Conservation (phyloP, 257 asterid species). For the Scutellaria galericulata region DNA sequence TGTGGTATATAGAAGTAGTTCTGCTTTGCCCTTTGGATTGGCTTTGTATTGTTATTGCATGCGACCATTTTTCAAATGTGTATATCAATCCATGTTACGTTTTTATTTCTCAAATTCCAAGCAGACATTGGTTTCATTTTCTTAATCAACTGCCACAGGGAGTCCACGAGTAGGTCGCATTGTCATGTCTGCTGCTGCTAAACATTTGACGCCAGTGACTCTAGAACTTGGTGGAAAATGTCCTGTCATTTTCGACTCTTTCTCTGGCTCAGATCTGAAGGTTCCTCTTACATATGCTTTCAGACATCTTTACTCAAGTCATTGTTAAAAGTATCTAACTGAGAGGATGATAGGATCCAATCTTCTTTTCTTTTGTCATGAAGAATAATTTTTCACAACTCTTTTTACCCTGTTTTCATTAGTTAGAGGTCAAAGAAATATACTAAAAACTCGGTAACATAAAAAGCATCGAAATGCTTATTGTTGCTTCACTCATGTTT, state of each 20-base stretch:
- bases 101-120: slow-evolving; percentile 21
- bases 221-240: slow-evolving; percentile 97
- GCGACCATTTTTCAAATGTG: slow-evolving; percentile 8
- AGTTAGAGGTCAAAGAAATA: background rate
- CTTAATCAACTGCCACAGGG: slow-evolving; percentile 49
- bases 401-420: background rate
- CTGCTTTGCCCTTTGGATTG: slow-evolving; percentile 15
- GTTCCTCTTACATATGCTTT: slow-evolving; percentile 38
- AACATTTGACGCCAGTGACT: slow-evolving; percentile 91
- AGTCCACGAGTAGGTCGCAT: slow-evolving; percentile 77
- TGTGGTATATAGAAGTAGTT: background rate
- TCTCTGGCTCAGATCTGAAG: slow-evolving; percentile 66
- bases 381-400: background rate
- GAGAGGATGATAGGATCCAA: slow-evolving; percentile 1
- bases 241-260: slow-evolving; percentile 76
- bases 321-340: background rate
- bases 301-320: background rate
- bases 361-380: background rate
- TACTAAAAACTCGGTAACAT: background rate
- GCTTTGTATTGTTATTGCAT: background rate
- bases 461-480: background rate
- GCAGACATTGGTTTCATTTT: background rate
- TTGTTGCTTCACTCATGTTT: slow-evolving; percentile 22
- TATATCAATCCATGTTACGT: background rate
- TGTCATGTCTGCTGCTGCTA: slow-evolving; percentile 91